These are phyloP conservation scores for Cutaneotrichosporon sp. DNA, from an alignment of 1,284 basidiomycete genomes.

Conservation along the genomic window DNA sequence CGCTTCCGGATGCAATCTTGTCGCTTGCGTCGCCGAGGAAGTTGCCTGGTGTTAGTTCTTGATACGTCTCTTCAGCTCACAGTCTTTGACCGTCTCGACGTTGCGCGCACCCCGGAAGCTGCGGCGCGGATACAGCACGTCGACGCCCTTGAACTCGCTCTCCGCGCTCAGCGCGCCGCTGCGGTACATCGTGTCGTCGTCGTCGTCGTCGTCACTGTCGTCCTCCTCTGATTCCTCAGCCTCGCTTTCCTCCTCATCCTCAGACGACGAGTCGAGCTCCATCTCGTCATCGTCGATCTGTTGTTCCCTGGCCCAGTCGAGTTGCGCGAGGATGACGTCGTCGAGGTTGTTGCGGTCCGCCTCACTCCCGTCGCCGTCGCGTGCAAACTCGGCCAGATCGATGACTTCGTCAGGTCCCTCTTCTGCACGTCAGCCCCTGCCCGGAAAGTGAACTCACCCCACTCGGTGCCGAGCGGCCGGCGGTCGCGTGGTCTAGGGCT, in stretches of 20 bases:
- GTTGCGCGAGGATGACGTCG: not conserved
- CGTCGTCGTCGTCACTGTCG: slow-evolving; percentile 36
- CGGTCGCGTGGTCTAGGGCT: not conserved
- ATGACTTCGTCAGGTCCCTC: slow-evolving; percentile 8
- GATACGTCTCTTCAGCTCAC: slow-evolving; percentile 54
- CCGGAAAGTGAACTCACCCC: not conserved
- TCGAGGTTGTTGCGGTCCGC: not conserved
- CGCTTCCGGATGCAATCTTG: slow-evolving; percentile 80
- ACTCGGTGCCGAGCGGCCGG: not conserved
- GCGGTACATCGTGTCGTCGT: slow-evolving; percentile 21
- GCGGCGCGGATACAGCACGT: slow-evolving; percentile 67
- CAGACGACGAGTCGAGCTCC: not conserved
- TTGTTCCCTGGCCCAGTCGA: not conserved
- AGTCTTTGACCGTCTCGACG: slow-evolving; percentile 85
- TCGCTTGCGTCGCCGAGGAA: slow-evolving; percentile 76
- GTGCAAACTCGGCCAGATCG: slow-evolving; percentile 10
- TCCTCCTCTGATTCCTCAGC: slow-evolving; percentile 37
- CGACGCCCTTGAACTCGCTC: slow-evolving; percentile 50
- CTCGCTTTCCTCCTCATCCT: slow-evolving; percentile 9
- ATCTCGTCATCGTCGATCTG: slow-evolving; percentile 2
- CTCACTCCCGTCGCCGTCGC: not conserved
- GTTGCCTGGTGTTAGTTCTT: slow-evolving; percentile 61
- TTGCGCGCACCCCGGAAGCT: slow-evolving; percentile 76
- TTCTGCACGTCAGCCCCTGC: slow-evolving; percentile 1
- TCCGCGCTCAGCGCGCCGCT: slow-evolving; percentile 21